phyloP scores from a whole-genome alignment of 2,329 filamentous ascomycete genomes.

The Leptographium procerum region DNA sequence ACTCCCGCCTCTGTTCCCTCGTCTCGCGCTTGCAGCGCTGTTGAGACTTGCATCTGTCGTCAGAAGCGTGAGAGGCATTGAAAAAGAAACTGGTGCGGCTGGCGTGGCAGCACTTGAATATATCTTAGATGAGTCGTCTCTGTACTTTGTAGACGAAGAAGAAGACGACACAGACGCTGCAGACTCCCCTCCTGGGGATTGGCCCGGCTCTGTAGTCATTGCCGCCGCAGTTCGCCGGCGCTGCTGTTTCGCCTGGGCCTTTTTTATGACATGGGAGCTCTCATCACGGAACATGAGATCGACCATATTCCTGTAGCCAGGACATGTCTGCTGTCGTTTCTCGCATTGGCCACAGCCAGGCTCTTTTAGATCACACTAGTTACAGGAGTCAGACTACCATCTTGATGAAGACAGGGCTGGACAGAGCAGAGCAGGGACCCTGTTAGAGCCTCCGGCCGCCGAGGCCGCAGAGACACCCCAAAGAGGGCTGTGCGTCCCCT shows the following conservation, averaged over 20 bases:
- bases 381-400: neutral
- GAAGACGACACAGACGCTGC: conserved; percentile 1
- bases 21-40: neutral
- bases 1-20: neutral
- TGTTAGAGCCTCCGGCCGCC: neutral
- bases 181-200: conserved; percentile 14
- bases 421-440: neutral
- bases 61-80: neutral
- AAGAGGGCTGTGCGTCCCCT: no score
- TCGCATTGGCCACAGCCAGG: conserved; percentile 43
- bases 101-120: neutral
- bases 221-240: conserved; percentile 15
- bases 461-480: no score
- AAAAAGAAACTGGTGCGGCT: neutral
- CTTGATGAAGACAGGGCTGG: neutral
- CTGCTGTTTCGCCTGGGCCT: conserved; percentile 28
- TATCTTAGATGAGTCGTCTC: neutral
- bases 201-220: conserved; percentile 5
- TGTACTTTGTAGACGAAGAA: conserved; percentile 1
- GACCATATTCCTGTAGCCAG: conserved; percentile 42
- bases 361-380: conserved; percentile 41
- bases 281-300: conserved; percentile 49
- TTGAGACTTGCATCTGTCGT: neutral
- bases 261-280: conserved; percentile 42
- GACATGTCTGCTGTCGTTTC: conserved; percentile 38